Percentiles rank a stretch among this genome's conserved stretches.
These are phyloP conservation scores for Neurospora tetrasperma DNA, from an alignment of 495 filamentous ascomycete species.

Conservation along the genomic window DNA sequence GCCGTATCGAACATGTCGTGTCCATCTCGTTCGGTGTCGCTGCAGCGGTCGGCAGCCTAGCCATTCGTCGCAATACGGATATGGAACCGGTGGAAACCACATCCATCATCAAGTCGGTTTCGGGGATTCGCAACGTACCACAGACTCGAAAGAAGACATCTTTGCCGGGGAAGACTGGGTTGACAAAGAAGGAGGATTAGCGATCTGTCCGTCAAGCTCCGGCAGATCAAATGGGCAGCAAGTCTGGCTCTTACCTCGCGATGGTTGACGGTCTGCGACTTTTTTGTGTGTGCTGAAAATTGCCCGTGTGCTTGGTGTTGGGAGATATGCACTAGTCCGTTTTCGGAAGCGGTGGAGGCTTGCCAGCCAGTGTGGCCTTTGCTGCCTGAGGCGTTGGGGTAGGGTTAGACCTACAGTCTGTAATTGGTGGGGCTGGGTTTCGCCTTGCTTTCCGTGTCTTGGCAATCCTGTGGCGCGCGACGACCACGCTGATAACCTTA, in stretches of 20 bases:
- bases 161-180: slow-evolving; percentile 44
- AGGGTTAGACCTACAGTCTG: slow-evolving; percentile 36
- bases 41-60: background rate
- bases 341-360: slow-evolving; percentile 22
- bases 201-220: slow-evolving; percentile 27
- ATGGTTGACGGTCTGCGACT: slow-evolving; percentile 28
- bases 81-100: background rate
- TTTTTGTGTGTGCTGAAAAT: slow-evolving; percentile 31
- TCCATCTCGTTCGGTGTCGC: background rate
- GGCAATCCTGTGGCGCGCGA: background rate
- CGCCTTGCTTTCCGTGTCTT: background rate
- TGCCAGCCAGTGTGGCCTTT: slow-evolving; percentile 24
- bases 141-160: slow-evolving; percentile 96
- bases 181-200: slow-evolving; percentile 22
- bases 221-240: slow-evolving; percentile 25
- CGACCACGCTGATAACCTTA: background rate
- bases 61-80: background rate
- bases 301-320: slow-evolving; percentile 24
- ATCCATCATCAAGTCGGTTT: background rate
- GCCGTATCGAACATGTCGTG: background rate
- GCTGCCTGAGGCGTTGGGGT: slow-evolving; percentile 31
- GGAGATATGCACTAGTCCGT: slow-evolving; percentile 24
- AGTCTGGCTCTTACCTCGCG: slow-evolving; percentile 28
- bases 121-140: slow-evolving; percentile 55
- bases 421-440: slow-evolving; percentile 9